Evolutionary conservation across 2,329 filamentous ascomycete genomes (phyloP).

Genomic region (Colletotrichum ledebouriae): DNA sequence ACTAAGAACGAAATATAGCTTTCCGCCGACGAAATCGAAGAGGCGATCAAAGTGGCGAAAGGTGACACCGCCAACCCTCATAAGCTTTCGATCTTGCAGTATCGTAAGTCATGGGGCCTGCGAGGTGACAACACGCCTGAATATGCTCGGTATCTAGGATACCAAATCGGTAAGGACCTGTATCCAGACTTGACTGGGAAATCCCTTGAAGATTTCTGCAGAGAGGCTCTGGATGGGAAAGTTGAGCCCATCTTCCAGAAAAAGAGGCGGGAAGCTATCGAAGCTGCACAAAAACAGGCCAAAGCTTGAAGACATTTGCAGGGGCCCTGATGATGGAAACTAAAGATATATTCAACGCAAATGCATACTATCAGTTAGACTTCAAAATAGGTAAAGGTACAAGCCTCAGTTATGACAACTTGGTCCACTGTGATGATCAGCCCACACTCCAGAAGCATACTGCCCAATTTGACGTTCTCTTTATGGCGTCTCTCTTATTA

Average conservation of each 20-base stretch:
- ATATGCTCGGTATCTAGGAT: slow-evolving; percentile 67
- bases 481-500: no score
- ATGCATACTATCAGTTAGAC: no score
- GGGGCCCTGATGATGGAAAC: no score
- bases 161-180: slow-evolving; percentile 64
- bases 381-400: no score
- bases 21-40: slow-evolving; percentile 28
- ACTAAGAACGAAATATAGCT: slow-evolving; percentile 1
- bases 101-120: slow-evolving; percentile 60
- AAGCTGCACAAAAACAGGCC: background rate
- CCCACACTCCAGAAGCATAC: background rate
- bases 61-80: slow-evolving; percentile 9
- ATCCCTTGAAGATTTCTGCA: slow-evolving; percentile 25
- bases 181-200: slow-evolving; percentile 61
- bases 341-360: no score
- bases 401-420: no score
- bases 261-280: slow-evolving; percentile 19
- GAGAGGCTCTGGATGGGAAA: slow-evolving; percentile 22
- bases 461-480: no score
- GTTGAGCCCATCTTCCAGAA: slow-evolving; percentile 11
- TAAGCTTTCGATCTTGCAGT: slow-evolving; percentile 50
- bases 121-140: slow-evolving; percentile 67
- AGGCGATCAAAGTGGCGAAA: slow-evolving; percentile 8
- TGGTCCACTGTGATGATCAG: background rate
- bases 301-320: background rate